Base-by-base conservation (phyloP, 2,329 filamentous ascomycete genomes). In the Colletotrichum magnum region DNA sequence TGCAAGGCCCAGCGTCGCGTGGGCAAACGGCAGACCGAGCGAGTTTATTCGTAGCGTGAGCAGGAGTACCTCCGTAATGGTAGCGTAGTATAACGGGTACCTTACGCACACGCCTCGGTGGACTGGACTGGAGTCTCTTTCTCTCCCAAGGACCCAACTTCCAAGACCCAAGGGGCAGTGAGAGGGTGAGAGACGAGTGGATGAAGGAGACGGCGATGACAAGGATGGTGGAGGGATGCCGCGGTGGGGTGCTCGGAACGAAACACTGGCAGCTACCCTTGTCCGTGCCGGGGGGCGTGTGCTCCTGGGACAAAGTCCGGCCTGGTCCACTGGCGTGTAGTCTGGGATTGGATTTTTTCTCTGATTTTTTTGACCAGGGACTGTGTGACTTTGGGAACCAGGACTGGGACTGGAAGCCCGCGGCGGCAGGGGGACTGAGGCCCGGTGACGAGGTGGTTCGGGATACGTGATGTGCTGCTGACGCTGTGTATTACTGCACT, bases 201-300 rank as follows among this genome's bases (percentile, higher is more conserved):
- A 65, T 36, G 61, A 59, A 41, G 51, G 58, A 50, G 58, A 48
- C 53, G 47, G 24, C 58, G 59, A 48, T 32, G 58, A 54, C 68
- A 68, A 68, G 68, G 68, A 58, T 70, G 52, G 39, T 45, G 58
- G 9, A 52, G 63, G 58, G 64, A 68, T 59, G 64, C 64, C 52
- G 64, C 45, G 68, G 47, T 68, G 68, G 68, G 48, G 64, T 67
- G 58, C 65, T 70, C 64, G 64, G 68, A 68, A 68, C 68, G 64
- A 70, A 70, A 70, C 68, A 64, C 58, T 68, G 68, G 68, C 68
- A 70, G 68, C 64, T 70, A 70, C 68, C 68, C 68, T 68, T 70
- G 64, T 68, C 68, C 58, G 68, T 69, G 57, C 56, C 52, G 67
- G 67, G 66, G 66, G 66, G 67, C 45, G 67, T 69, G 62, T 66